These are phyloP conservation scores for Candida sp. DNA, from an alignment of 1,139 yeast genomes.

Conservation along the genomic window DNA sequence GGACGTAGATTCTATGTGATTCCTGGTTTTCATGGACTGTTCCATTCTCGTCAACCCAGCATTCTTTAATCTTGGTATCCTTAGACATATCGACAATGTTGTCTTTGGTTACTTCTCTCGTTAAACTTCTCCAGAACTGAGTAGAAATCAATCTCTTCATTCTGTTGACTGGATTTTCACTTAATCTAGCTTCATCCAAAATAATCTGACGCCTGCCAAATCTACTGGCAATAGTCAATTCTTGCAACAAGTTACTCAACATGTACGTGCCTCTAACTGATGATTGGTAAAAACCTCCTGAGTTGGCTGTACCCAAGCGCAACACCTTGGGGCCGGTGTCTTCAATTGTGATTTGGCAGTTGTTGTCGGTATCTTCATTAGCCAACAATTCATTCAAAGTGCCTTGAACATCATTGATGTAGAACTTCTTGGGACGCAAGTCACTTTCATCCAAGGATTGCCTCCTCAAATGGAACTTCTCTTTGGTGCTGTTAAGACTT, in stretches of 20 bases:
- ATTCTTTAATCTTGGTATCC: conserved; percentile 77
- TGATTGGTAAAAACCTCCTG: conserved; percentile 75
- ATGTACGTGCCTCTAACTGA: conserved; percentile 90
- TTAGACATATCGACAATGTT: conserved; percentile 73
- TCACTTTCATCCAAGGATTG: conserved; percentile 69
- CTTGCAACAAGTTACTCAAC: conserved; percentile 88
- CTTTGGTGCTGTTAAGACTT: conserved; percentile 1
- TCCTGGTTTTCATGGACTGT: conserved; percentile 31
- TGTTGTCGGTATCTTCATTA: conserved; percentile 86
- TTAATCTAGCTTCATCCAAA: conserved; percentile 81
- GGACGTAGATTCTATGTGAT: conserved; percentile 80
- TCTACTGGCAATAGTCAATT: conserved; percentile 84
- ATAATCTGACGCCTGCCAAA: conserved; percentile 79
- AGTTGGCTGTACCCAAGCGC: conserved; percentile 81
- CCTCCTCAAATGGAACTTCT: conserved; percentile 43
- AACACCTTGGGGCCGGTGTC: conserved; percentile 94
- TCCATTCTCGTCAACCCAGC: conserved; percentile 46
- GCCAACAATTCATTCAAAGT: conserved; percentile 73
- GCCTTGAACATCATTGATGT: conserved; percentile 74
- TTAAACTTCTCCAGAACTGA: conserved; percentile 82
- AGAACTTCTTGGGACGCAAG: conserved; percentile 55
- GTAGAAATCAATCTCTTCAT: conserved; percentile 75
- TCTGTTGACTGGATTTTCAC: conserved; percentile 87
- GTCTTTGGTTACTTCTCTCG: conserved; percentile 69
- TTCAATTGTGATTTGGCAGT: conserved; percentile 89